These are phyloP conservation scores for Orbilia javanica DNA, from an alignment of 2,329 filamentous ascomycete species.

Conservation along the genomic window DNA sequence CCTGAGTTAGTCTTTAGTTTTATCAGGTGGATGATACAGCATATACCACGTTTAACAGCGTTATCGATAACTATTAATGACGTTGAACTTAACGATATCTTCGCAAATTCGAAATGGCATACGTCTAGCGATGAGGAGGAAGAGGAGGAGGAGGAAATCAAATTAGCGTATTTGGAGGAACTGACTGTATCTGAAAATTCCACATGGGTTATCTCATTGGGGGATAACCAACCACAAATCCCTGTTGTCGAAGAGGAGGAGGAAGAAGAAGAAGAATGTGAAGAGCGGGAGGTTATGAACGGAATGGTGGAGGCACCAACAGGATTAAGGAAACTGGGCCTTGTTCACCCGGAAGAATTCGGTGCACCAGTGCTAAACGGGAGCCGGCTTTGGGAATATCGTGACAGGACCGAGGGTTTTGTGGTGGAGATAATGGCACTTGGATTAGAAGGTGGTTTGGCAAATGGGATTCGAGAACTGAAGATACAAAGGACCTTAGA, in stretches of 20 bases:
- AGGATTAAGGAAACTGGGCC: slow-evolving; percentile 7
- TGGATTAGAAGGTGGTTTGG: slow-evolving; percentile 1
- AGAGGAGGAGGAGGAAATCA: neutral
- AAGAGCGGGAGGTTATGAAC: neutral
- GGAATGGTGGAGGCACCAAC: neutral
- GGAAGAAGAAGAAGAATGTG: neutral
- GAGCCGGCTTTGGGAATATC: slow-evolving; percentile 1
- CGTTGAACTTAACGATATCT: slow-evolving; percentile 3
- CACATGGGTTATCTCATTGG: slow-evolving; percentile 2
- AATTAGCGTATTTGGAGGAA: neutral
- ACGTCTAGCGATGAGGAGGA: neutral
- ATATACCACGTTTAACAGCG: neutral
- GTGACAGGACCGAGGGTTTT: slow-evolving; percentile 5
- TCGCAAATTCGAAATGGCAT: slow-evolving; percentile 9
- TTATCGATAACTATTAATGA: slow-evolving; percentile 8
- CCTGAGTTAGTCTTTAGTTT: slow-evolving; percentile 1
- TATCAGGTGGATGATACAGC: neutral
- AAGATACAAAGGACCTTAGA: slow-evolving; percentile 13
- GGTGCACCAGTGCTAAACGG: slow-evolving; percentile 2
- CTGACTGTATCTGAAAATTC: slow-evolving; percentile 17
- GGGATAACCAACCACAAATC: slow-evolving; percentile 5
- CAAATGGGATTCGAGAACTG: slow-evolving; percentile 10
- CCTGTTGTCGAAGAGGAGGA: neutral
- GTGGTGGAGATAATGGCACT: slow-evolving; percentile 2
- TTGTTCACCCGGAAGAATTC: slow-evolving; percentile 15